Conservation (phyloP, 1,139 yeast species). For the Yamadazyma dushanensis region DNA sequence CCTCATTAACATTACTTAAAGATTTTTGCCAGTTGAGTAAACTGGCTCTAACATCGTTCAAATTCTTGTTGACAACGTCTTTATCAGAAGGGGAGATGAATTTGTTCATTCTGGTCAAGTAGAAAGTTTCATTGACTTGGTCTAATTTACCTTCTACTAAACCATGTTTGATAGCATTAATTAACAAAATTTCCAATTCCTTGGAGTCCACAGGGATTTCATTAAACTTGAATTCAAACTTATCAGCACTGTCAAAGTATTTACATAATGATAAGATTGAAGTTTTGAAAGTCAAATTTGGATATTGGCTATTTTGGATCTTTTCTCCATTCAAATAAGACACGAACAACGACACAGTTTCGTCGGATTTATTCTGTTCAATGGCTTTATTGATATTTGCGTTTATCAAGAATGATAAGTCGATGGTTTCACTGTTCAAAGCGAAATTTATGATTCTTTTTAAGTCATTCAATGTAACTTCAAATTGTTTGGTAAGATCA, state of each 20-base stretch:
- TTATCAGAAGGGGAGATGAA: constrained; percentile 42
- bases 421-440: constrained; percentile 42
- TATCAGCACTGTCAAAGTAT: constrained; percentile 31
- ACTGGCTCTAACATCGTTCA: constrained; percentile 37
- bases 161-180: constrained; percentile 45
- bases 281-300: constrained; percentile 31
- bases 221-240: constrained; percentile 33
- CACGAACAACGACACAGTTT: constrained; percentile 29
- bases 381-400: constrained; percentile 39
- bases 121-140: constrained; percentile 45
- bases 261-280: constrained; percentile 44
- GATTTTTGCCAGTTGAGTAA: constrained; percentile 43
- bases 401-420: constrained; percentile 46
- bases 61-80: constrained; percentile 28
- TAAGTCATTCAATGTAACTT: constrained; percentile 30
- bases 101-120: constrained; percentile 44
- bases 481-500: constrained; percentile 30
- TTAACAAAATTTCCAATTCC: constrained; percentile 44
- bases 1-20: constrained; percentile 42
- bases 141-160: constrained; percentile 50
- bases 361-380: constrained; percentile 21
- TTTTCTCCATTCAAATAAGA: constrained; percentile 41
- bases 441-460: constrained; percentile 36
- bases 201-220: constrained; percentile 41
- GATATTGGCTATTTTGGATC: constrained; percentile 23